Evolutionary conservation across 2,329 filamentous ascomycete species (phyloP).

Genomic region (Passalora sequoiae): DNA sequence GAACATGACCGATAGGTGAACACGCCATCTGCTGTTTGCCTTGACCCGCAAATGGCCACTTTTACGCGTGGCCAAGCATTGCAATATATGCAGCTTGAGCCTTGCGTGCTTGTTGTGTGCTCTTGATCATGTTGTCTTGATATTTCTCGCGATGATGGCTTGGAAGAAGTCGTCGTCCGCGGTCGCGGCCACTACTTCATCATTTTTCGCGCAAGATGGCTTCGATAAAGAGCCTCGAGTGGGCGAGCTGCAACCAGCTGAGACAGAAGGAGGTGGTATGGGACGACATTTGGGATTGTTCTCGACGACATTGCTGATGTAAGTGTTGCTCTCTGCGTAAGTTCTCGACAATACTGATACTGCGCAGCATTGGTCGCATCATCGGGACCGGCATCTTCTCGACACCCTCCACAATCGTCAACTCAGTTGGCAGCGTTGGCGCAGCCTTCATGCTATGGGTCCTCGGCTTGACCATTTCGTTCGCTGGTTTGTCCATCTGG

Average conservation of each 20-base stretch:
- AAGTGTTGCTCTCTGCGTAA: background rate
- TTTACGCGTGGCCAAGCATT: too few species aligned
- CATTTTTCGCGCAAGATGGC: too few species aligned
- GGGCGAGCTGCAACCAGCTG: conserved; percentile 7
- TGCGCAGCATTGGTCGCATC: conserved; percentile 10
- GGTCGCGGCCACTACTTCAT: too few species aligned
- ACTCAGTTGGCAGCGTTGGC: conserved; percentile 56
- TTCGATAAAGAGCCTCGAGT: conserved; percentile 8
- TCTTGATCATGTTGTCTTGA: too few species aligned
- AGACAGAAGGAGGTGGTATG: conserved; percentile 13
- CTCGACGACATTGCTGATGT: conserved; percentile 15
- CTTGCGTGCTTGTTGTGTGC: too few species aligned
- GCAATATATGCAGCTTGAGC: too few species aligned
- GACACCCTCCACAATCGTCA: conserved; percentile 54
- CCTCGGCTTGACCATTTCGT: conserved; percentile 56
- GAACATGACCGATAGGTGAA: too few species aligned
- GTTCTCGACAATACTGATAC: background rate
- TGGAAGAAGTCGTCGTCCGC: too few species aligned
- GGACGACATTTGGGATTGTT: conserved; percentile 17
- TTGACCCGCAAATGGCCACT: too few species aligned
- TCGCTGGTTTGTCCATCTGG: conserved; percentile 53
- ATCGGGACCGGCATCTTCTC: conserved; percentile 16
- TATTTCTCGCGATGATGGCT: too few species aligned
- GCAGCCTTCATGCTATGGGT: conserved; percentile 60
- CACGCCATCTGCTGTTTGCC: too few species aligned